Evolutionary conservation across 179 eudicot genomes (phyloP).

Genomic region (Drosera spatulata): DNA sequence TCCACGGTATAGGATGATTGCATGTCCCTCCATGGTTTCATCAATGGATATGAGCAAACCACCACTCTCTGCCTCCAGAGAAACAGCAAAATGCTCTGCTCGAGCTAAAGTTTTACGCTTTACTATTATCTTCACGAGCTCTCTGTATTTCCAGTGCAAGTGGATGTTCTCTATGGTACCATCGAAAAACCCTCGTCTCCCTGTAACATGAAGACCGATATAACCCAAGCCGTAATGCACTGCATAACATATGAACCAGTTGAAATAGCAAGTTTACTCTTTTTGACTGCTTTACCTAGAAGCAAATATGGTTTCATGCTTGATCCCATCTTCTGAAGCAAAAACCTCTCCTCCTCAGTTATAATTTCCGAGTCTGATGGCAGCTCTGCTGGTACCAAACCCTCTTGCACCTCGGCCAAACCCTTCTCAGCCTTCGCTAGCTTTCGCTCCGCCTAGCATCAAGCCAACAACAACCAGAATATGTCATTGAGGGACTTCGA

Average conservation of each 20-base stretch:
- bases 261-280: not conserved
- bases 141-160: slow-evolving; percentile 85
- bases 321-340: slow-evolving; percentile 79
- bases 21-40: slow-evolving; percentile 58
- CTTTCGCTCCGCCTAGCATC: slow-evolving; percentile 67
- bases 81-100: slow-evolving; percentile 66
- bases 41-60: slow-evolving; percentile 78
- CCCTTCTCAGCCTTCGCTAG: slow-evolving; percentile 66
- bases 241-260: too few species aligned
- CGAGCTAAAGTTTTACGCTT: slow-evolving; percentile 42
- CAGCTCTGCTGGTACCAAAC: slow-evolving; percentile 59
- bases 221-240: too few species aligned
- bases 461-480: not conserved
- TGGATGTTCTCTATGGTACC: slow-evolving; percentile 88
- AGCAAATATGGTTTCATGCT: slow-evolving; percentile 89
- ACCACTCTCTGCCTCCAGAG: slow-evolving; percentile 85
- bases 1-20: slow-evolving; percentile 73
- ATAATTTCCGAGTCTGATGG: slow-evolving; percentile 82
- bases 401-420: slow-evolving; percentile 54
- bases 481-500: not conserved
- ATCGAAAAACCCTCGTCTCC: slow-evolving; percentile 61
- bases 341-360: slow-evolving; percentile 84
- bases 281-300: slow-evolving; percentile 40
- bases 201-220: too few species aligned
- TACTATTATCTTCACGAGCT: slow-evolving; percentile 75